These are phyloP conservation scores for Tylopilus sp. DNA, from an alignment of 768 basidiomycete genomes.

Conservation along the genomic window DNA sequence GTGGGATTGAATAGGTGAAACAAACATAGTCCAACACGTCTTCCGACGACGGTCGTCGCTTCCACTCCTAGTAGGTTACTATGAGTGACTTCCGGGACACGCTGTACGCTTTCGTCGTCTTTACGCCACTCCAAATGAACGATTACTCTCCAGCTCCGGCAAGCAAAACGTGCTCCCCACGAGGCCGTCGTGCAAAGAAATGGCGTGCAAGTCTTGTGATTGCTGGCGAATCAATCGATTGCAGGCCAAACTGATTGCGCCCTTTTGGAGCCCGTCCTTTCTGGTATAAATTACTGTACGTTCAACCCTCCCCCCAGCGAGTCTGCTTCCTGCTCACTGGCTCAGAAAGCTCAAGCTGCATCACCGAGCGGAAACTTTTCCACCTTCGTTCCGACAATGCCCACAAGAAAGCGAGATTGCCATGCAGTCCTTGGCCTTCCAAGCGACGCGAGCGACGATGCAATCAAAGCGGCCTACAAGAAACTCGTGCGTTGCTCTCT, in stretches of 20 bases:
- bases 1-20: neutral
- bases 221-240: conserved; percentile 21
- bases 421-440: conserved; percentile 46
- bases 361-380: conserved; percentile 3
- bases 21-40: neutral
- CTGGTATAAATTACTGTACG: conserved; percentile 27
- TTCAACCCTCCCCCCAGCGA: conserved; percentile 10
- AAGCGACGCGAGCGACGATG: conserved; percentile 44
- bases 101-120: conserved; percentile 13
- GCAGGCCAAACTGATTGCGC: conserved; percentile 19
- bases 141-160: conserved; percentile 29
- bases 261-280: conserved; percentile 22
- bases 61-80: too few relatives aligned
- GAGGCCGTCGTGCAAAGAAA: conserved; percentile 25
- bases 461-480: conserved; percentile 60
- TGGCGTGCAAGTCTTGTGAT: conserved; percentile 22
- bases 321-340: conserved; percentile 10
- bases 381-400: conserved; percentile 25
- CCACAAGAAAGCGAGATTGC: conserved; percentile 25
- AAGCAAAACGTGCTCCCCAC: conserved; percentile 33
- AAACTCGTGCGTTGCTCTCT: conserved; percentile 43
- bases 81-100: too few relatives aligned
- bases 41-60: neutral
- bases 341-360: conserved; percentile 5
- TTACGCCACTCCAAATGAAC: conserved; percentile 21